Conservation (phyloP, 2,329 filamentous ascomycete genomes). For the Cadophora luteo-olivacea region DNA sequence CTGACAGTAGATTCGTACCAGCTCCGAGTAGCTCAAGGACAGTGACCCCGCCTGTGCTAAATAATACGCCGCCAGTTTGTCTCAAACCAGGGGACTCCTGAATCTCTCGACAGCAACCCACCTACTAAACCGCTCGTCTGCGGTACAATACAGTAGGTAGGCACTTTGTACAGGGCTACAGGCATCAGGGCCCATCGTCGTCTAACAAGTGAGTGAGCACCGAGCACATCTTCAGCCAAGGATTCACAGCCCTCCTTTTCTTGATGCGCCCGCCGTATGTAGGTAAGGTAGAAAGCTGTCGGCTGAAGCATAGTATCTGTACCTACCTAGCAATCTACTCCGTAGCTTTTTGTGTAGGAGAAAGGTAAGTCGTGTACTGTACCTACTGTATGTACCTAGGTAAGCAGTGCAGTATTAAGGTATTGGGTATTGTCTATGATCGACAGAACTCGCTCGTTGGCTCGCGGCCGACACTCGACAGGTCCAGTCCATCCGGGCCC, state of each 20-base stretch:
- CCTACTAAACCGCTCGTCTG: background rate
- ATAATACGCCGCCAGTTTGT: background rate
- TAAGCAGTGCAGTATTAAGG: background rate
- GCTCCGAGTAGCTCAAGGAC: background rate
- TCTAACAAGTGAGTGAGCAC: too few species aligned
- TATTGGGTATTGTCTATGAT: slow-evolving; percentile 13
- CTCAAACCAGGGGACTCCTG: background rate
- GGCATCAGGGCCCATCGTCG: background rate
- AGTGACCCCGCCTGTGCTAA: background rate
- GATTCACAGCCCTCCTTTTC: too few species aligned
- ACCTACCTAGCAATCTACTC: too few species aligned
- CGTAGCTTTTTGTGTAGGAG: too few species aligned
- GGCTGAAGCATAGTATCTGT: too few species aligned
- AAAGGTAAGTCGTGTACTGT: too few species aligned
- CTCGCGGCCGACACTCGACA: background rate
- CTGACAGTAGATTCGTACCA: background rate
- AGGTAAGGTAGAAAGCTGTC: too few species aligned
- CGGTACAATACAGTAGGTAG: background rate
- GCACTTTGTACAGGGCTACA: background rate
- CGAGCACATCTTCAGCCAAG: too few species aligned
- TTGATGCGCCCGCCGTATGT: too few species aligned
- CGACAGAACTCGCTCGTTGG: background rate
- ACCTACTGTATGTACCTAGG: background rate
- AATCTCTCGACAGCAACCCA: background rate
- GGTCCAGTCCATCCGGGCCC: background rate